Base-by-base conservation (phyloP, 495 filamentous ascomycete species). In the Pyronema domesticum region DNA sequence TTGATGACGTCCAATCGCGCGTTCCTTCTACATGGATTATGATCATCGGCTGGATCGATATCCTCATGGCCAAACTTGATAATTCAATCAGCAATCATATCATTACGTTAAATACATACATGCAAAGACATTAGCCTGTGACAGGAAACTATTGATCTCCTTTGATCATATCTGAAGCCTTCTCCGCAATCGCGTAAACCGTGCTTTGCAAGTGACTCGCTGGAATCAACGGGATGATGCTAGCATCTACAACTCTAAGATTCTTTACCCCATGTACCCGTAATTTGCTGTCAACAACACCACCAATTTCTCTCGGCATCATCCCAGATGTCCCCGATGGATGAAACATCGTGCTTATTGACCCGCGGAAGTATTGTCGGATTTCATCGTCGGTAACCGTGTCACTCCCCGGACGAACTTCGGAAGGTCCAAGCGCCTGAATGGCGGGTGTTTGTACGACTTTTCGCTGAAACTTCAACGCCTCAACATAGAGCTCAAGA, bases 231-330 rank as follows among this genome's bases (percentile, higher is more conserved):
- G 80, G 81, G 19, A 81, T 69, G 43, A 80, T 74, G 58, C 78
- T 81, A 68, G 79, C 76, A 69, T 85, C 81, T 3, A 73, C 78
- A 3, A 84, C 71, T 8, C 81, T 72, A 55, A 85, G 62, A 0
- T 68, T 66, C 43, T 77, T 66, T 14, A 81, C 59, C 0, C 80
- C 81, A 5, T 70, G 60, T 0, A 84, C 70, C 34, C 70, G 68
- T 54, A 81, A 79, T 3, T 69, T 58, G 0, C 37, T 68, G 57
- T 83, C 78, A 23, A 84, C 77, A 7, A 70, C 77, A 43, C 57
- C 68, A 0, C 81, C 80, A 79, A 84, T 85, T n/a, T n/a, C n/a
- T n/a, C n/a, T n/a, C n/a, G 73, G 72, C 55, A 74, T 62, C 71
- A 74, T 75, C 13, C 68, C 68, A 30, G 68, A 63, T 3, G 74